Conservation (phyloP, 805 yeast genomes). For the Candida ipomoeae region DNA sequence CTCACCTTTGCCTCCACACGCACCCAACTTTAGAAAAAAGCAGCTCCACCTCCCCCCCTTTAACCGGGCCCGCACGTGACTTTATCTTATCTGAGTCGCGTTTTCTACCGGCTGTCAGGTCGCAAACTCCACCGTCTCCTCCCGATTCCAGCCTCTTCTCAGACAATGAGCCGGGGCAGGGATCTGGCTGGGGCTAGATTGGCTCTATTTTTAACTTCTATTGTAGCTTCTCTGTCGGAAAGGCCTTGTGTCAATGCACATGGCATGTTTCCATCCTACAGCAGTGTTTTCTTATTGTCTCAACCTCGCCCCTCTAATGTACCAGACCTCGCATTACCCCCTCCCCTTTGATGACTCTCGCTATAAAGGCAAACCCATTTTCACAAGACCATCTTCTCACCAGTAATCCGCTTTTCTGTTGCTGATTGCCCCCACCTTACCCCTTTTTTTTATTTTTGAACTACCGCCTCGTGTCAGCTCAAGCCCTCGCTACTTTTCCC, state of each 20-base stretch:
- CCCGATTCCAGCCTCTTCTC: too few relatives aligned
- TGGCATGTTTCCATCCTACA: not conserved
- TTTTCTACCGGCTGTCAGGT: not conserved
- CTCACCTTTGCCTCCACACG: too few relatives aligned
- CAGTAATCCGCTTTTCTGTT: not conserved
- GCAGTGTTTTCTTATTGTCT: slow-evolving; percentile 1
- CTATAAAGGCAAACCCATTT: not conserved
- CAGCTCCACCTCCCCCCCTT: too few relatives aligned
- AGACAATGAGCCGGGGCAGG: not conserved
- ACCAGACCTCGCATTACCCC: slow-evolving; percentile 6
- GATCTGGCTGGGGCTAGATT: not conserved
- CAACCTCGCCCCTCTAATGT: slow-evolving; percentile 3
- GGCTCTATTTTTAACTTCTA: not conserved
- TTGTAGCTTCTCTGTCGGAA: not conserved
- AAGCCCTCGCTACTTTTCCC: not conserved
- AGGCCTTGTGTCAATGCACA: not conserved
- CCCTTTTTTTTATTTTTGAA: not conserved
- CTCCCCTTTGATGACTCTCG: slow-evolving; percentile 1
- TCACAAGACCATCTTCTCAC: slow-evolving; percentile 1
- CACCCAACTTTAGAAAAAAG: too few relatives aligned
- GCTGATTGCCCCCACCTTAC: not conserved
- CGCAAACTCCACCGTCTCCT: not conserved
- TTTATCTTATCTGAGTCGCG: slow-evolving; percentile 17
- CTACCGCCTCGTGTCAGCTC: not conserved
- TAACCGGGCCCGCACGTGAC: slow-evolving; percentile 13